Evolutionary conservation across 75 land plant genomes (phyloP).

Genomic region (Picea glauca): DNA sequence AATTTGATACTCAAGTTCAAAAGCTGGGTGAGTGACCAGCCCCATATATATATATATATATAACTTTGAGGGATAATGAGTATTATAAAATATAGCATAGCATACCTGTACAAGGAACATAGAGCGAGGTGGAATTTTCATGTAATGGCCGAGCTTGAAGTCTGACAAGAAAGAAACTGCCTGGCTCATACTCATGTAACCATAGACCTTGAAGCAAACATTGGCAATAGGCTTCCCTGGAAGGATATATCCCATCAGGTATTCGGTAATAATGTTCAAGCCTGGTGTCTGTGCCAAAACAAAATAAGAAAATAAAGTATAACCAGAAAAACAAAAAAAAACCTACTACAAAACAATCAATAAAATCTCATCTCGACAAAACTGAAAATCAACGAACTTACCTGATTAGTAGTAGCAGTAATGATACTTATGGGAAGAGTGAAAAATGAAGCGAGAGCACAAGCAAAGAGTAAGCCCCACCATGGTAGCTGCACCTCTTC

Average conservation of each 20-base stretch:
- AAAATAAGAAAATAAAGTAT: too few relatives aligned
- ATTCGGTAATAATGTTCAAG: constrained; percentile 79
- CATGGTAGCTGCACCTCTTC: constrained; percentile 48
- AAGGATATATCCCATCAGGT: constrained; percentile 62
- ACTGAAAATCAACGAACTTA: background rate
- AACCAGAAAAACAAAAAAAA: too few relatives aligned
- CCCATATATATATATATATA: too few relatives aligned
- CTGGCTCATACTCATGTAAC: constrained; percentile 83
- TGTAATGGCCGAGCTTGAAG: constrained; percentile 69
- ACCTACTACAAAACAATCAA: too few relatives aligned
- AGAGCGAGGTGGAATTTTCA: constrained; percentile 79
- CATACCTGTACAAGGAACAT: constrained; percentile 85
- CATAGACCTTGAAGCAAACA: constrained; percentile 86
- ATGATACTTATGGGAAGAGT: constrained; percentile 90
- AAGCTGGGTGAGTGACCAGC: too few relatives aligned
- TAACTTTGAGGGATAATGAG: too few relatives aligned
- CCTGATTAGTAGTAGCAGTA: constrained; percentile 96
- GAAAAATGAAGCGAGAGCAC: constrained; percentile 64
- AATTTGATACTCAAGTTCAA: too few relatives aligned
- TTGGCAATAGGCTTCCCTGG: constrained; percentile 86
- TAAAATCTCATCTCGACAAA: too few relatives aligned
- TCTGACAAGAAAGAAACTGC: constrained; percentile 54
- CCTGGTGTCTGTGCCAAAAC: constrained; percentile 56
- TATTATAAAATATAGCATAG: constrained; percentile 19
- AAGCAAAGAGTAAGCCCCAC: constrained; percentile 57